Conservation (phyloP, 768 basidiomycete genomes). For the Lactarius evosmus region DNA sequence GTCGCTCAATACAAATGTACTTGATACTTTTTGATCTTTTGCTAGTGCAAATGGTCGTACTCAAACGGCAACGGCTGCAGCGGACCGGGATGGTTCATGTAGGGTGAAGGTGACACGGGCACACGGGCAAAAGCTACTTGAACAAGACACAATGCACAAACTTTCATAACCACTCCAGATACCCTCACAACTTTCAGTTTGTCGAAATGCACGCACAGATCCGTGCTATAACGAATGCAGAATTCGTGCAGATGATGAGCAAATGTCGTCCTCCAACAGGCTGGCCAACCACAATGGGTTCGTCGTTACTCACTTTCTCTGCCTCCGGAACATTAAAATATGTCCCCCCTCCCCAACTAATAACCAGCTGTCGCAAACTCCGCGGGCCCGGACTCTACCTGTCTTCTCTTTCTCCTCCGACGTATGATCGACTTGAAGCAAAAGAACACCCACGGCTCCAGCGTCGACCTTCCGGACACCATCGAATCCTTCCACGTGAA, state of each 20-base stretch:
- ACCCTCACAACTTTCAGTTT: neutral
- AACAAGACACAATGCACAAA: neutral
- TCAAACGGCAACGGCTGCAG: neutral
- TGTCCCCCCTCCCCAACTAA: neutral
- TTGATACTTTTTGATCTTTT: neutral
- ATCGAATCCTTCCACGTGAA: slow-evolving; percentile 63
- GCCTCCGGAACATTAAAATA: neutral
- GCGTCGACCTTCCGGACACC: slow-evolving; percentile 12
- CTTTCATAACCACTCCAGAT: neutral
- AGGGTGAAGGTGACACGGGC: neutral
- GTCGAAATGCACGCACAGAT: slow-evolving; percentile 4
- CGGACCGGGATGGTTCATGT: neutral
- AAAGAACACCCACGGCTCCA: slow-evolving; percentile 26
- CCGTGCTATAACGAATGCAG: slow-evolving; percentile 31
- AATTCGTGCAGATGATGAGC: slow-evolving; percentile 49
- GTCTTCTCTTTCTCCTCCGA: slow-evolving; percentile 66
- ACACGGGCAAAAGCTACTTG: no score
- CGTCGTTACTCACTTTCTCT: slow-evolving; percentile 11
- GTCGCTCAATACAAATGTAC: slow-evolving; percentile 1
- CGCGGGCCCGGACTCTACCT: slow-evolving; percentile 80
- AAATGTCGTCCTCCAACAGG: slow-evolving; percentile 48
- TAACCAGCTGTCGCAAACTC: slow-evolving; percentile 68
- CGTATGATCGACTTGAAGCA: slow-evolving; percentile 27
- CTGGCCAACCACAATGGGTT: slow-evolving; percentile 50
- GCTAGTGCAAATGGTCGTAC: no score